Evolutionary conservation across 2,329 filamentous ascomycete genomes (phyloP), one percentile per base, ranked within the genome.

Genomic region (Magnaporthales sp.): DNA sequence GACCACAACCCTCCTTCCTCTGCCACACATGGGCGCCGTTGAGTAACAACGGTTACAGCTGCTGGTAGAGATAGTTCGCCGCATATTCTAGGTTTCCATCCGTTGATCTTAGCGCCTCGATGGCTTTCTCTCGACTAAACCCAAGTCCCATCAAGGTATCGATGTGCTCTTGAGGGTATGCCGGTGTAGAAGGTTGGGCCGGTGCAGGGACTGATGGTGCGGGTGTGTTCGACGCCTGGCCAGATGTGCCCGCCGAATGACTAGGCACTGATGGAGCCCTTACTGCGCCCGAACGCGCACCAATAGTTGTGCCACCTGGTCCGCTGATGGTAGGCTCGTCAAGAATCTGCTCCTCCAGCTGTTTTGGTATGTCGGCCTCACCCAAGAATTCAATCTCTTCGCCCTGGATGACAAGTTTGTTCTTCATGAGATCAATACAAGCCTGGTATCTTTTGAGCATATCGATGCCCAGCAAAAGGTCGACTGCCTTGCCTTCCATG

Each of bases 401-500:
- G 67, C 90, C 91, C 73, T 95, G 91, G 71, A 99, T 97, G 69
- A 96, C 85, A 22, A 99, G 86, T 69, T 89, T 91, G 73, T 95
- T 92, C 73, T 89, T 90, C 70, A 88, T 85, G 13, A 99, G 84
- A 76, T 99, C 95, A 73, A 99, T 94, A 72, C 86, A 91, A 46
- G 94, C 95, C 78, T 97, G 94, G 78, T 98, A 93, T 54, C 95
- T 88, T 80, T 96, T 97, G 69, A 99, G 84, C 92, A 99, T 99
- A 77, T 99, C 95, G 58, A 99, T 81, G 3, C 95, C 95, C 13
- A 99, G 86, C 2, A 99, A 85, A 22, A 99, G 83, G 75, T 98
- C 95, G 27, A 99, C 95, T 65, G 92, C 89, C 78, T 98, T 99
- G 70, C 95, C 95, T 80, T 99, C 95, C 95, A 99, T 99, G 74